Evolutionary conservation across 495 filamentous ascomycete species (phyloP), one percentile per base, ranked within the genome.

Genomic region (Aspergillus panamensis): DNA sequence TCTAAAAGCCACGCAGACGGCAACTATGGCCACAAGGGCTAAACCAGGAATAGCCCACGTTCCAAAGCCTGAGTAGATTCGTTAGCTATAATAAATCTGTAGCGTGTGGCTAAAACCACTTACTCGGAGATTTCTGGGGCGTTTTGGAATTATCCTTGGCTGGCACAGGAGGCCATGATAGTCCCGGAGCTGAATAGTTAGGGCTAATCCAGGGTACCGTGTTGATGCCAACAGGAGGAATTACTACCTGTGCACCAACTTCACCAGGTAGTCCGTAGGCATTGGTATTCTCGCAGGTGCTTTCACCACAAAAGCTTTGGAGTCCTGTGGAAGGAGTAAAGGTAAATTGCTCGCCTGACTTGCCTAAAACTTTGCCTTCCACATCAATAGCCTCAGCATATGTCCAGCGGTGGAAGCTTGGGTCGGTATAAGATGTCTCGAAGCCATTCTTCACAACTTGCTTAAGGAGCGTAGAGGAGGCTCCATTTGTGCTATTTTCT

Each of bases 201-300:
- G 71, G 67, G 21, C 75, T 66, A 37, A 75, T 62, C 74, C 74
- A 77, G 0, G 74, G 74, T 44, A 77, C 74, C 0, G 73, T 77
- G 20, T 69, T 74, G 39, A 75, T 66, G 20, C 73, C 73, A 8
- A 45, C 57, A 8, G 70, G 69, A 7, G 75, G 75, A 20, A 75
- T 68, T 20, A 61, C 50, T 13, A 71, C 63, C 21, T 32, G 32
- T 10, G 69, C 65, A 6, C 35, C 62, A n/a, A 66, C 62, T n/a
- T 76, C 75, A 9, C 65, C 71, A 1, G 73, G 73, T 33, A 66
- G 54, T 12, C 75, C 75, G 42, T 69, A 78, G 19, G 64, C 63
- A 4, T 54, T 44, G 6, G 75, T 65, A 54, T 78, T 69, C 4
- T 62, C 45, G 25, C 75, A 78, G 30, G 53, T 63, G 1, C 64